Evolutionary conservation across 2,329 filamentous ascomycete genomes (phyloP), one percentile per base, ranked within the genome.

Genomic region (Tympanopsis confertula): DNA sequence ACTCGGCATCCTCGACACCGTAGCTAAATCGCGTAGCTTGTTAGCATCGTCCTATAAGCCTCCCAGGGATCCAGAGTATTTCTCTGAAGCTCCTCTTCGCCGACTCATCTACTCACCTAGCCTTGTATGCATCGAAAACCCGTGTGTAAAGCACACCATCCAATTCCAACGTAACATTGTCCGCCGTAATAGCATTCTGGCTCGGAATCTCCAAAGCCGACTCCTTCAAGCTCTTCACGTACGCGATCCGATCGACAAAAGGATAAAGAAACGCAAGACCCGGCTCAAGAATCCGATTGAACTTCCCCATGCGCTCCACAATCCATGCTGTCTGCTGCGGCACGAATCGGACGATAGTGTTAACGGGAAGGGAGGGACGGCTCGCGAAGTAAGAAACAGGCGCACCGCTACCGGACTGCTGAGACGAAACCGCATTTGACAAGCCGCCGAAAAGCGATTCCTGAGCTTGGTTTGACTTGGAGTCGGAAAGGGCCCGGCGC

Each of bases 281-380:
- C 3, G 91, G 91, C 51, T 95, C 77, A 37, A 98, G 68, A 52
- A 98, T 95, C 42, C 88, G 76, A 63, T 86, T 82, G 67, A 94
- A 98, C 62, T 88, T 91, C 52, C 91, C 91, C 91, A 98, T 98
- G 55, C 91, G 88, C 74, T 98, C 91, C 40, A 98, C 91, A 42
- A 98, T 89, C 91, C 91, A 98, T 59, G 91, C 91, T 50, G 89
- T 96, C 68, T 98, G 91, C 63, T 98, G 91, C n/a, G 91, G 91
- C 30, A 98, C 91, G 62, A 96, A 98, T 42, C 89, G 86, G 50
- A 98, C 69, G 44, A 98, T 69, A 3, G 91, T 98, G 63, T 98
- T 98, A 48, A 88, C 85, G 19, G 91, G 91, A 38, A 95, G 70
- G 17, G 72, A 68, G 12, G 7, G 7, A 15, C 30, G 30, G 30